Conservation (phyloP, 257 asterid genomes). For the Prunella vulgaris region DNA sequence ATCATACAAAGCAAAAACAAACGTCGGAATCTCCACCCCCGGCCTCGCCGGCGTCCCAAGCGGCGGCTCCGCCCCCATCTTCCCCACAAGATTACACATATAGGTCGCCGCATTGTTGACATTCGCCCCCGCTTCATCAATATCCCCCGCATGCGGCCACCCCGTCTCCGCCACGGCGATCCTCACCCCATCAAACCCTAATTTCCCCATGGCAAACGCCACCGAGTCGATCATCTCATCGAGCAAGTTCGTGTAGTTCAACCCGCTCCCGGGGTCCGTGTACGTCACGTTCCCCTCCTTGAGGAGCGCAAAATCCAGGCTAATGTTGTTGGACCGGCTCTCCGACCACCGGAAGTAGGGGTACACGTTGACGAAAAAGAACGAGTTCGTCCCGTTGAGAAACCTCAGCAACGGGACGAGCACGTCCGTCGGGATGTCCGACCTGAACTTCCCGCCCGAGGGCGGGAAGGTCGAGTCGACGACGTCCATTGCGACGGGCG, state of each 20-base stretch:
- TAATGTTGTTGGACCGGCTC: constrained; percentile 26
- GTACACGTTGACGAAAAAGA: constrained; percentile 54
- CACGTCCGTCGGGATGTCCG: constrained; percentile 37
- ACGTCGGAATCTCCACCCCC: constrained; percentile 44
- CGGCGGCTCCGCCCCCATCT: constrained; percentile 36
- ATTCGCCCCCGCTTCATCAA: constrained; percentile 65
- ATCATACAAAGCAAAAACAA: constrained; percentile 54
- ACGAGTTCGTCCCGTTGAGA: constrained; percentile 46
- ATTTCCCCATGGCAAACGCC: constrained; percentile 47
- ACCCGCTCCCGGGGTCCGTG: constrained; percentile 44
- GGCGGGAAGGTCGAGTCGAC: constrained; percentile 62
- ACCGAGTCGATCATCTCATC: constrained; percentile 75
- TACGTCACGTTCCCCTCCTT: constrained; percentile 26
- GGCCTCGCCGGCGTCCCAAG: constrained; percentile 79
- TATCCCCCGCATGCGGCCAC: constrained; percentile 79
- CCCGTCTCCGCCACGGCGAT: constrained; percentile 67
- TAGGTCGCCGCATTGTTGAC: constrained; percentile 62
- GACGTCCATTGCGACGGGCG: constrained; percentile 70
- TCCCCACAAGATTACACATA: constrained; percentile 43
- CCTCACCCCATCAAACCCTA: constrained; percentile 37
- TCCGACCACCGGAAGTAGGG: constrained; percentile 60
- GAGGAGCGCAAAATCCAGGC: constrained; percentile 52
- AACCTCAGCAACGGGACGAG: constrained; percentile 44
- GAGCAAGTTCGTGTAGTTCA: constrained; percentile 50
- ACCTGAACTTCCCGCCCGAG: constrained; percentile 52